Base-by-base conservation (phyloP, 1,284 basidiomycete species). In the Prillingera fragicola region DNA sequence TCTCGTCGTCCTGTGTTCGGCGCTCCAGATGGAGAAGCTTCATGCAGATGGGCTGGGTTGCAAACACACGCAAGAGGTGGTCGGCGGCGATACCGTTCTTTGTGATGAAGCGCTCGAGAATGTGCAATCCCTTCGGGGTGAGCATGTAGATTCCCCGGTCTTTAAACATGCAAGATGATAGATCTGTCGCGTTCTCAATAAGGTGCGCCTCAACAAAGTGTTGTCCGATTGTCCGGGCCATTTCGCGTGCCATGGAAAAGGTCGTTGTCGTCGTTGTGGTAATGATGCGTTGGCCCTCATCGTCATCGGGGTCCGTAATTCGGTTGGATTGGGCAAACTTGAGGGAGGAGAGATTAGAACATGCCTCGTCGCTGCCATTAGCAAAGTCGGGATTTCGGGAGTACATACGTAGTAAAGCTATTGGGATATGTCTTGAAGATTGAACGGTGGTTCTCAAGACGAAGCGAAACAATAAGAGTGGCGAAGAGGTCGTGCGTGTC, bases 311-410 rank as follows among this genome's bases (percentile, higher is more conserved):
- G 78, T 98, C 95, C 60, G 92, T 88, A 48, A 88, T 85, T 59
- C 95, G 89, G 73, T 94, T 95, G 43, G 94, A 97, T 75, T 99
- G 95, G 19, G 92, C 94, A 70, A 99, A 99, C 72, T 97, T 96
- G 67, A 98, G 83, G 3, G 89, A 90, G 24, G 90, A 85, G 32
- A 99, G 77, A 68, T 98, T 97, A 63, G 81, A 79, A 14, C 87
- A 89, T 8, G 94, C 94, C 72, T 97, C 92, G 67, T 98, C 94
- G 52, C 89, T 92, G 58, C n/a, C 33, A 5, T 4, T 14, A 35
- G 46, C 41, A 51, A n/a, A 8, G 33, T 8, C 33, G 32, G 32
- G 19, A n/a, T n/a, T n/a, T n/a, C n/a, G n/a, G n/a, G 4, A 33
- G 33, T 24, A 79, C 86, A 60, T 55, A 94, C 89, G 92, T 95